Base-by-base conservation (phyloP, 805 yeast species). In the Ogataea siamensis region DNA sequence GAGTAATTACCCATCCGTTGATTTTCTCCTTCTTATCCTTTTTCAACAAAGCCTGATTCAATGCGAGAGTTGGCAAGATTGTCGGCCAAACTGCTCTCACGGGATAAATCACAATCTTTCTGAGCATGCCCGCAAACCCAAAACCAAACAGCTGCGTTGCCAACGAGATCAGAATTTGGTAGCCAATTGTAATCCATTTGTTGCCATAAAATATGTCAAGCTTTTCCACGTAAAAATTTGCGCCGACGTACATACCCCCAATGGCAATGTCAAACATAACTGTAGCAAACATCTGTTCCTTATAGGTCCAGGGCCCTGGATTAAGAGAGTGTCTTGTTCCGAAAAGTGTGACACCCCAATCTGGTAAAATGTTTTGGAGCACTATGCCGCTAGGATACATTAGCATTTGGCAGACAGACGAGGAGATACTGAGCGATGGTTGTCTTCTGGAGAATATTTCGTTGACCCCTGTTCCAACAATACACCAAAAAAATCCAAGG, bases 41-140 rank as follows among this genome's bases (percentile, higher is more conserved):
- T 54, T 69, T 45, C 59, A 66, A 71, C 58, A 79, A 66, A 60
- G 72, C 69, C 53, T 75, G 65, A 63, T 74, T 67, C 47, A 80
- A 71, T 15, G 83, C 78, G 18, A 77, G 53, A 4, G 79, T 68
- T 35, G 80, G 83, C 54, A 83, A 66, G 51, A 72, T 73, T 2
- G 75, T 59, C 4, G 91, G 91, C 89, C 89, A 84, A 35, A 81
- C 69, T 60, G 80, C 74, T n/a, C 76, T 64, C 5, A 80, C 71
- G 5, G 87, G 83, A 41, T 73, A 73, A 11, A 83, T 80, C 44
- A 83, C 66, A 23, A 79, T 65, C 46, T 74, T 70, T 46, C 82
- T 67, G 27, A 74, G 66, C 40, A 82, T 37, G 20, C 89, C 89
- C 29, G 85, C 86, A 36, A 78, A 57, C 18, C 83, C 80, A 46